These are phyloP conservation scores for Xylaria sp. DNA, from an alignment of 2,329 filamentous ascomycete genomes.

Conservation along the genomic window DNA sequence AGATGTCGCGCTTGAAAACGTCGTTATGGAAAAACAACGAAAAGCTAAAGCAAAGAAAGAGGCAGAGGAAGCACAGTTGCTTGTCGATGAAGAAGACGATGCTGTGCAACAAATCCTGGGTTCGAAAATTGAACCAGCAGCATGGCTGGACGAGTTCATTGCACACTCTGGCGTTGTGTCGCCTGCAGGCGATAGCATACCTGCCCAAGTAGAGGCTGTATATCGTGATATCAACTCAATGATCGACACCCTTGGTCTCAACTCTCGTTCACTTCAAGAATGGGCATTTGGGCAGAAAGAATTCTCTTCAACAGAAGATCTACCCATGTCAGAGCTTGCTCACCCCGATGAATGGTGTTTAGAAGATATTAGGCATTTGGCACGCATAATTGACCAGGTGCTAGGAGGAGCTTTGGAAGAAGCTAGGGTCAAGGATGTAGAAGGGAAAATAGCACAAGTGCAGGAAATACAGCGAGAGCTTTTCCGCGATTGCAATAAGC, in stretches of 20 bases:
- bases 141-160: slow-evolving; percentile 74
- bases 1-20: slow-evolving; percentile 56
- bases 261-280: slow-evolving; percentile 73
- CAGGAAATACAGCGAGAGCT: slow-evolving; percentile 76
- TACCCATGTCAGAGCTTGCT: slow-evolving; percentile 76
- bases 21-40: slow-evolving; percentile 62
- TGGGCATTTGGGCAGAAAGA: slow-evolving; percentile 76
- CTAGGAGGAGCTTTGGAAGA: slow-evolving; percentile 73
- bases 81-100: slow-evolving; percentile 77
- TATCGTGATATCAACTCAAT: slow-evolving; percentile 91
- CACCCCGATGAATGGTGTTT: slow-evolving; percentile 77
- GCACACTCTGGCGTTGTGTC: slow-evolving; percentile 67
- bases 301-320: slow-evolving; percentile 61
- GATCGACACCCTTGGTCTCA: slow-evolving; percentile 92
- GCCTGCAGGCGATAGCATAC: slow-evolving; percentile 66
- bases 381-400: slow-evolving; percentile 70
- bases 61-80: slow-evolving; percentile 65
- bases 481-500: slow-evolving; percentile 76
- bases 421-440: slow-evolving; percentile 74
- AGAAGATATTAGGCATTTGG: slow-evolving; percentile 78
- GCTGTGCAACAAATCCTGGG: slow-evolving; percentile 71
- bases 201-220: slow-evolving; percentile 72
- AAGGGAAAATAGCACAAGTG: slow-evolving; percentile 75
- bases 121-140: slow-evolving; percentile 69
- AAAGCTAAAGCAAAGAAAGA: slow-evolving; percentile 65